Evolutionary conservation across 768 basidiomycete genomes (phyloP).

Genomic region (Pleurotus eryngii): DNA sequence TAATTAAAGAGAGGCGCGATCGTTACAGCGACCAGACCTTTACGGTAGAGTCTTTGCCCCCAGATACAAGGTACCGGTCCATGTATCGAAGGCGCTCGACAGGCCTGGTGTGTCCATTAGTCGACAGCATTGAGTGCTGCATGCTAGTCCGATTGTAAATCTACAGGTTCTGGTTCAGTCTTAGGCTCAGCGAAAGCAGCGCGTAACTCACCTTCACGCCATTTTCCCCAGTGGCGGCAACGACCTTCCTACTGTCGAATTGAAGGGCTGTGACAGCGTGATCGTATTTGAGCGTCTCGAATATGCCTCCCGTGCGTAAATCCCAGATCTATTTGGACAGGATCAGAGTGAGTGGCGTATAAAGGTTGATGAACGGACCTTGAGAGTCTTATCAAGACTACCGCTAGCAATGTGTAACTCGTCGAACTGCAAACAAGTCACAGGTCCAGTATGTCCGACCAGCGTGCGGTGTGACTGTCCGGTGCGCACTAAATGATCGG

Average conservation of each 20-base stretch:
- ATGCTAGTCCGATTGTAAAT: conserved; percentile 93
- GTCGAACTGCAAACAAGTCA: conserved; percentile 95
- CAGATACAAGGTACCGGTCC: conserved; percentile 92
- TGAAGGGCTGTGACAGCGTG: conserved; percentile 88
- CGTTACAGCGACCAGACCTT: conserved; percentile 91
- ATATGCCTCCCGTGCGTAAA: conserved; percentile 81
- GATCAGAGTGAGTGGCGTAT: not conserved
- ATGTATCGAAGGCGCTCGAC: conserved; percentile 89
- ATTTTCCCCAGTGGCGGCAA: conserved; percentile 92
- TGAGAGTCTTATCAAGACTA: conserved; percentile 88
- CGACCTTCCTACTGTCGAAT: conserved; percentile 91
- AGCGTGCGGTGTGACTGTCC: conserved; percentile 95
- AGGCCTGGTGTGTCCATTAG: conserved; percentile 92
- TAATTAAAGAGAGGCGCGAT: not conserved
- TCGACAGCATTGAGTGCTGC: conserved; percentile 78
- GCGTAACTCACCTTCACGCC: conserved; percentile 68
- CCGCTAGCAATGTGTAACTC: conserved; percentile 92
- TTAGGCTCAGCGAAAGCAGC: not conserved
- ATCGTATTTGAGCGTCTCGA: conserved; percentile 89
- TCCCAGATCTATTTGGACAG: conserved; percentile 83
- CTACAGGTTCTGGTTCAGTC: conserved; percentile 31
- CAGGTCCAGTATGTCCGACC: conserved; percentile 87
- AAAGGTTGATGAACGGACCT: conserved; percentile 46
- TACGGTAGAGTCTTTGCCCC: conserved; percentile 79
- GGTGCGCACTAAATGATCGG: conserved; percentile 73